Percentiles rank a stretch among this genome's conserved stretches.
Conservation (phyloP, 192 early-diverging fungal genomes). For the Haplosporangium gracile region DNA sequence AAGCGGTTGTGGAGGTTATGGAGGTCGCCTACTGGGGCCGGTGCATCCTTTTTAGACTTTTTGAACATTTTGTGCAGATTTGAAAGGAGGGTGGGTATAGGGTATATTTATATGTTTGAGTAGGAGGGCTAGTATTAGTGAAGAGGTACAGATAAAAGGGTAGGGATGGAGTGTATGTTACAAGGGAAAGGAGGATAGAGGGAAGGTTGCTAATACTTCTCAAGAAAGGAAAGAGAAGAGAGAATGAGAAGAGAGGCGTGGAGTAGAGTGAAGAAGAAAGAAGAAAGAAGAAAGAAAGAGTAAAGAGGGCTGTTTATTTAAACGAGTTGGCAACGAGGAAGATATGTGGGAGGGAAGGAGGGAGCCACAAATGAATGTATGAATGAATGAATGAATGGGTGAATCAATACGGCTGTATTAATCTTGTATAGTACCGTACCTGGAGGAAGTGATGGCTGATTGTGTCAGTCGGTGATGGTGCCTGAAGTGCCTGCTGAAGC, state of each 20-base stretch:
- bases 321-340: neutral
- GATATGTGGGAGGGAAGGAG: neutral
- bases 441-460: too few species aligned
- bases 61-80: constrained; percentile 1
- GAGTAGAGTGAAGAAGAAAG: neutral
- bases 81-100: neutral
- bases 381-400: too few species aligned
- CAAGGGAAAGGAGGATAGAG: neutral
- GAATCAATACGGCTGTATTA: too few species aligned
- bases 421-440: neutral
- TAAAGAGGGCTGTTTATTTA: neutral
- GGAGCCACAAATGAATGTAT: too few species aligned
- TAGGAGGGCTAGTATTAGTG: neutral
- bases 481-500: neutral
- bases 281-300: neutral
- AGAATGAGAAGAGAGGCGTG: neutral
- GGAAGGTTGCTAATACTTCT: neutral
- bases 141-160: too few species aligned
- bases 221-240: neutral
- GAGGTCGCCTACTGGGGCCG: neutral
- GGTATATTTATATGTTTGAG: neutral
- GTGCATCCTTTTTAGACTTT: neutral
- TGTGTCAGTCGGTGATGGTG: neutral
- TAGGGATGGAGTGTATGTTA: neutral
- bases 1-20: constrained; percentile 2